These are phyloP conservation scores for Seiridium cupressi DNA, from an alignment of 2,329 filamentous ascomycete genomes.

Conservation along the genomic window DNA sequence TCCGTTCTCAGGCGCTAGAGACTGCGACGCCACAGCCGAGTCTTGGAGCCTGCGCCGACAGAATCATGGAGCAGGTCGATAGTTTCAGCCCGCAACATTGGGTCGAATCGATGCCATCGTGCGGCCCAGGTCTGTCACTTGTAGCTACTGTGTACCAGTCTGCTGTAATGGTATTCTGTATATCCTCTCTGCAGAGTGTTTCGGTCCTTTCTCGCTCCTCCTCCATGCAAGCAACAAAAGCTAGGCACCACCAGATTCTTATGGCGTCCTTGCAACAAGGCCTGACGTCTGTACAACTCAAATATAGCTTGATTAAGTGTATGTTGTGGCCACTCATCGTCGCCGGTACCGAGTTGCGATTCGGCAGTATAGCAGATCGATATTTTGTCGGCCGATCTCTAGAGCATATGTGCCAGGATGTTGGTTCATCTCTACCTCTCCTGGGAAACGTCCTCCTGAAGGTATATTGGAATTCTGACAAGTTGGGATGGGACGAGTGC, in stretches of 20 bases:
- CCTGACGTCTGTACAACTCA: background rate
- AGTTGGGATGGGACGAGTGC: constrained; percentile 31
- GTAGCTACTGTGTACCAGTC: constrained; percentile 27
- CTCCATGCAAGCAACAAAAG: constrained; percentile 3
- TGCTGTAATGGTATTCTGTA: constrained; percentile 24
- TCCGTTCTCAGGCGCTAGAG: constrained; percentile 19
- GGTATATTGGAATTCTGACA: constrained; percentile 29
- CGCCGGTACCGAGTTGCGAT: constrained; percentile 25
- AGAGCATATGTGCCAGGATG: constrained; percentile 15
- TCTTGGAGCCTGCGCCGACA: constrained; percentile 11
- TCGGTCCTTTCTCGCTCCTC: constrained; percentile 17
- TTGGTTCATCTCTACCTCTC: constrained; percentile 25
- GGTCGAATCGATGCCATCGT: constrained; percentile 16
- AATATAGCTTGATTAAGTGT: constrained; percentile 16
- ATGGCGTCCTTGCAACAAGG: constrained; percentile 12
- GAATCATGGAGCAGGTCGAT: constrained; percentile 19
- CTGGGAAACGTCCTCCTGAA: constrained; percentile 22
- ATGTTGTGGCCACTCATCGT: constrained; percentile 32
- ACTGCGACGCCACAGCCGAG: background rate
- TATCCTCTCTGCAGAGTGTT: constrained; percentile 26
- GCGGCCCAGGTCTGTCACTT: constrained; percentile 24
- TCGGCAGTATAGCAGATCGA: constrained; percentile 19
- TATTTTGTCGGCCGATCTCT: constrained; percentile 24
- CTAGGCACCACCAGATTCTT: constrained; percentile 16
- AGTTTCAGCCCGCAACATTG: constrained; percentile 27